phyloP scores from a whole-genome alignment of 2,329 filamentous ascomycete species.

The Paracamarosporium sp. region DNA sequence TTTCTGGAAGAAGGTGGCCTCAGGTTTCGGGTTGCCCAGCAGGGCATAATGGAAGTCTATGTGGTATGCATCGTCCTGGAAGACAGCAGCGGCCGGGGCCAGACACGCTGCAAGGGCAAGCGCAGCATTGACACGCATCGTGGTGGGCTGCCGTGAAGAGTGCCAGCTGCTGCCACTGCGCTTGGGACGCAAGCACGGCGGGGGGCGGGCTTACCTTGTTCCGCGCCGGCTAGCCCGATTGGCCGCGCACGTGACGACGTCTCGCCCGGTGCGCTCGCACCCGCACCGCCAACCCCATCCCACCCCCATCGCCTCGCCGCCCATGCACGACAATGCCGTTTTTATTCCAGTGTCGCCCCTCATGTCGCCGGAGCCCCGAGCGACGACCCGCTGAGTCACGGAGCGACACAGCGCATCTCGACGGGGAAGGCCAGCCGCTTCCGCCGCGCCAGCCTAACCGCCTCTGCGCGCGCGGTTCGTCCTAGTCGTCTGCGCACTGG shows the following conservation, averaged over 20 bases:
- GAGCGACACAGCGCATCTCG: not conserved
- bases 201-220: not conserved
- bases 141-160: slow-evolving; percentile 24
- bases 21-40: slow-evolving; percentile 79
- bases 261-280: not conserved
- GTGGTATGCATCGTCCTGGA: slow-evolving; percentile 87
- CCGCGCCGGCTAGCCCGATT: not conserved
- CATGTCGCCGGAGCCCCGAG: not conserved
- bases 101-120: slow-evolving; percentile 50
- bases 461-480: not conserved
- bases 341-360: not conserved
- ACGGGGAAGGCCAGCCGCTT: slow-evolving; percentile 1
- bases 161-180: slow-evolving; percentile 2
- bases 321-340: not conserved
- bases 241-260: not conserved
- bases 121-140: slow-evolving; percentile 47
- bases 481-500: slow-evolving; percentile 3
- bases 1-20: slow-evolving; percentile 93
- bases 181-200: not conserved
- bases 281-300: not conserved
- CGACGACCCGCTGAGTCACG: not conserved
- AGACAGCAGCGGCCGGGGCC: slow-evolving; percentile 71
- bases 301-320: not conserved
- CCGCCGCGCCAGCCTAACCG: not conserved
- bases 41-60: slow-evolving; percentile 94